Evolutionary conservation across 495 filamentous ascomycete species (phyloP).

Genomic region (Tuber magnatum): DNA sequence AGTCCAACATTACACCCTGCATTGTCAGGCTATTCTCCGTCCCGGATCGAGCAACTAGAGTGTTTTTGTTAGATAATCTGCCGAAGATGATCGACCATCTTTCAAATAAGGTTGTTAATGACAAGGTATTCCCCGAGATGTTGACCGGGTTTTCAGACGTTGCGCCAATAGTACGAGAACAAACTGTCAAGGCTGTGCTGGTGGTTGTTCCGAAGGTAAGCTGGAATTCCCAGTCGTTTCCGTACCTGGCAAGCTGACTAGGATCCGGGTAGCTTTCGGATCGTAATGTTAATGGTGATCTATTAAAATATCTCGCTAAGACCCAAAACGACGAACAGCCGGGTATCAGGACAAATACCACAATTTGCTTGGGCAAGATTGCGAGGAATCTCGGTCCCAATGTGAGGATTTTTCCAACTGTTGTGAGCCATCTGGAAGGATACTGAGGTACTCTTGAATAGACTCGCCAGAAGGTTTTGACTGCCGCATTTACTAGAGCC

Average conservation of each 20-base stretch:
- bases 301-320: slow-evolving; percentile 84
- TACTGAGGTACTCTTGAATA: slow-evolving; percentile 19
- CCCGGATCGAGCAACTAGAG: slow-evolving; percentile 84
- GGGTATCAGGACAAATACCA: slow-evolving; percentile 94
- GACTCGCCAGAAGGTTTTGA: slow-evolving; percentile 79
- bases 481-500: slow-evolving; percentile 81
- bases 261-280: slow-evolving; percentile 58
- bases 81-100: slow-evolving; percentile 87
- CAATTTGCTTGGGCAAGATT: slow-evolving; percentile 93
- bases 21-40: slow-evolving; percentile 81
- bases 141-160: slow-evolving; percentile 88
- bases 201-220: slow-evolving; percentile 63
- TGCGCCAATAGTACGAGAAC: slow-evolving; percentile 84
- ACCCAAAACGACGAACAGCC: slow-evolving; percentile 97
- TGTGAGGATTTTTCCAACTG: slow-evolving; percentile 43
- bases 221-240: not conserved
- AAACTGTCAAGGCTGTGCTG: slow-evolving; percentile 88
- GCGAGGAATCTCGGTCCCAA: slow-evolving; percentile 74
- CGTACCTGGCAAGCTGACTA: slow-evolving; percentile 4
- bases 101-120: slow-evolving; percentile 82
- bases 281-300: slow-evolving; percentile 83
- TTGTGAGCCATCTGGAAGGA: not conserved
- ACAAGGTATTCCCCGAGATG: slow-evolving; percentile 94
- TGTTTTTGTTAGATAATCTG: slow-evolving; percentile 83
- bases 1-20: slow-evolving; percentile 72